phyloP scores from a whole-genome alignment of 805 yeast species.

The Candida rishiriensis region DNA sequence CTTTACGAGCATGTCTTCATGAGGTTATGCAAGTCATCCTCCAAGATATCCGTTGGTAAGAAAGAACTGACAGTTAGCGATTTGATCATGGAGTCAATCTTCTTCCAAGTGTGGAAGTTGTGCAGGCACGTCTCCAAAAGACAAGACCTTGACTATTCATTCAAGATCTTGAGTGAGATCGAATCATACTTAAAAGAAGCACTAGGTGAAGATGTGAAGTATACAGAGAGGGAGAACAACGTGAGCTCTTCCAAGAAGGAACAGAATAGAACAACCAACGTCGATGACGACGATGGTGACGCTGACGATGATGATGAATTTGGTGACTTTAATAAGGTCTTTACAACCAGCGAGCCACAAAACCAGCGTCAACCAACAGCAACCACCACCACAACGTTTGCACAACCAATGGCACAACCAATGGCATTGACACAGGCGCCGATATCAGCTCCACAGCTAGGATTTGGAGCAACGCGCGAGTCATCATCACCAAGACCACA shows the following conservation, averaged over 20 bases:
- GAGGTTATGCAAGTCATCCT: constrained; percentile 19
- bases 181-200: constrained; percentile 17
- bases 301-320: constrained; percentile 12
- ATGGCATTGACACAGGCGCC: too few relatives aligned
- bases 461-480: too few relatives aligned
- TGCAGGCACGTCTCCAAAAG: constrained; percentile 18
- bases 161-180: constrained; percentile 13
- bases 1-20: constrained; percentile 28
- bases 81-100: constrained; percentile 27
- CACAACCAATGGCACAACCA: constrained; percentile 1
- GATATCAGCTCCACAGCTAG: too few relatives aligned
- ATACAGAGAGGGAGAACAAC: constrained; percentile 2
- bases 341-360: too few relatives aligned
- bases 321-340: constrained; percentile 8
- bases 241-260: too few relatives aligned
- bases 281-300: neutral
- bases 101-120: constrained; percentile 33
- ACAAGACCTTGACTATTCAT: constrained; percentile 19
- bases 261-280: neutral
- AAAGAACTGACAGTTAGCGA: constrained; percentile 24
- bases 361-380: neutral
- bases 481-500: too few relatives aligned
- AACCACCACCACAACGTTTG: neutral
- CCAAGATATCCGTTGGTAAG: constrained; percentile 21
- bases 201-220: constrained; percentile 11